A percentile compares a stretch with the other conserved stretches of the same genome.
phyloP scores from a whole-genome alignment of 345 rosid genomes.

The Rhodomyrtus tomentosa region DNA sequence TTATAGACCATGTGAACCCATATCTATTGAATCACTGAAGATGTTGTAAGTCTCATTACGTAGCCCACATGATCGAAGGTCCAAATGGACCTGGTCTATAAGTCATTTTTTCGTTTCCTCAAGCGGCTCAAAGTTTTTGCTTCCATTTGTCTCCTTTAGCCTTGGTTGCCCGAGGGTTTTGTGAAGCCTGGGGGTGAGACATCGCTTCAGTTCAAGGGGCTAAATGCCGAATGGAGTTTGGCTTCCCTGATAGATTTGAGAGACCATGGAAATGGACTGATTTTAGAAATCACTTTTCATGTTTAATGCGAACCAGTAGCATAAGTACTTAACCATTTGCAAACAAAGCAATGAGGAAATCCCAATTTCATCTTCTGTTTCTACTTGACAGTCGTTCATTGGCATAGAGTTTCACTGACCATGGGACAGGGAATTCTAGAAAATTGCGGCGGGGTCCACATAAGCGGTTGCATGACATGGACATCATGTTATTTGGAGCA shows the following conservation, averaged over 20 bases:
- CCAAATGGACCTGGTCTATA: not conserved
- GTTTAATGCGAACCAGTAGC: not conserved
- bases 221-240: not conserved
- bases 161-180: not conserved
- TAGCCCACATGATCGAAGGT: not conserved
- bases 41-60: not conserved
- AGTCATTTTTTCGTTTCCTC: not conserved
- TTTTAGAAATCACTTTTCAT: not conserved
- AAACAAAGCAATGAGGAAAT: not conserved
- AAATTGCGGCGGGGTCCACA: not conserved
- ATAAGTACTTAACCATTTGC: not conserved
- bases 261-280: not conserved
- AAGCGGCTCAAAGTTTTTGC: not conserved
- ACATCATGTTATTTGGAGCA: not conserved
- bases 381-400: not conserved
- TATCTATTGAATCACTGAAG: not conserved
- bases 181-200: not conserved
- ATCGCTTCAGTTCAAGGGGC: not conserved
- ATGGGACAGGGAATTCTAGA: not conserved
- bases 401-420: not conserved
- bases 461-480: not conserved
- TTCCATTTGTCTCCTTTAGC: not conserved
- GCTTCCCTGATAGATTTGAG: not conserved
- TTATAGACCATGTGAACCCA: not conserved
- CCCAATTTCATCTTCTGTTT: not conserved